Base-by-base conservation (phyloP, 805 yeast species). In the Wickerhamomyces ciferrii region DNA sequence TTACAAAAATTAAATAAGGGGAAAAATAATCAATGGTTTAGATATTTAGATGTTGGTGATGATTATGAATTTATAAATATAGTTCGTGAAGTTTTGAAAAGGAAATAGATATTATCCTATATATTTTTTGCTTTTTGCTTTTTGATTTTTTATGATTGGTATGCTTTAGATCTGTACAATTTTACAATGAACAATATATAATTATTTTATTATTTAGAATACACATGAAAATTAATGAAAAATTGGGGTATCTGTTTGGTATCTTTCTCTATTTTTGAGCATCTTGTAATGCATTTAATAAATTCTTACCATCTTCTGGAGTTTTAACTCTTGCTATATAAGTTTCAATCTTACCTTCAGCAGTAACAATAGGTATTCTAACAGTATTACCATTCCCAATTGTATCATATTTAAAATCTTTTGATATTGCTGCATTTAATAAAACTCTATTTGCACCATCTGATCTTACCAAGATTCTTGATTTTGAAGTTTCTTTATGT, bases 401-500 rank as follows among this genome's bases (percentile, higher is more conserved):
- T 3, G 77, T 71, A 11, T 75, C 70, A 61, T 89, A 91, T 1
- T 69, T 70, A 48, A 88, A 68, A 43, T 77, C 78, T 44, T 75
- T 75, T 10, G 77, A 69, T 11, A 90, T 64, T n/a, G 72, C 66
- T 14, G 81, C 70, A 61, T 92, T 92, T 49, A 92, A 66, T 41
- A 92, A 64, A 15, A 90, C 82, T 55, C 96, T 78, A 36, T 85
- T 84, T 36, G 89, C 82, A 25, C 96, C 97, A 47, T 91, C 98
- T 0, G 97, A 87, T 58, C 98, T 80, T 19, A 92, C 75, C 34
- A 92, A 68, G 14, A 87, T 67, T 62, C 98, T 79, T 3, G 82
- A 61, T 59, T 87, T 87, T 0, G 60, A 50, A 10, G 84, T 81
- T 2, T 69, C 73, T 43, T 75, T 75, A 56, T 84, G 74, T 48